Evolutionary conservation across 371 early-diverging fungal species (phyloP).

Genomic region (Mortierella sp.): DNA sequence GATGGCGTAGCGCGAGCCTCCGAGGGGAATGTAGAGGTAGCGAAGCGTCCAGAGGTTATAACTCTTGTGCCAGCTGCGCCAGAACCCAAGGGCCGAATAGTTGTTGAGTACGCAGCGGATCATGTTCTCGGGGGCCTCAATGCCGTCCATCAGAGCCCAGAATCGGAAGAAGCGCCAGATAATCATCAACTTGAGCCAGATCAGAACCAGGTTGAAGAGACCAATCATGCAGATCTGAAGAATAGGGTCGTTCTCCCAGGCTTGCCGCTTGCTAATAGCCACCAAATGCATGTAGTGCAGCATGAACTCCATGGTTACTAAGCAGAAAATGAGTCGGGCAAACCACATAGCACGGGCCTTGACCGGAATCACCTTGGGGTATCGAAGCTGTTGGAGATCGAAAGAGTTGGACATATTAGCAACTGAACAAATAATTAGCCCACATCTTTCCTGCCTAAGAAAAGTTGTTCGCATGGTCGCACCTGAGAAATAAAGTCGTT

Average conservation of each 20-base stretch:
- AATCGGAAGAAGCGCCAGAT: conserved; percentile 96
- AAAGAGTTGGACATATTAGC: conserved; percentile 3
- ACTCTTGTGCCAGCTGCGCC: conserved; percentile 94
- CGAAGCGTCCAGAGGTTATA: conserved; percentile 93
- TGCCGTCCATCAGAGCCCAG: conserved; percentile 91
- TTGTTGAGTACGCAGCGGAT: conserved; percentile 93
- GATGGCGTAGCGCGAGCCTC: conserved; percentile 76
- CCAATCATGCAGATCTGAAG: conserved; percentile 86
- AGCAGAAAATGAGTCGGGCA: conserved; percentile 61
- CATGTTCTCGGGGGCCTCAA: conserved; percentile 94
- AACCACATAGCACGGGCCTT: conserved; percentile 62
- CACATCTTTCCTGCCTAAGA: not conserved
- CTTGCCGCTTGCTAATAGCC: conserved; percentile 85
- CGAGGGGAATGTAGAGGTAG: conserved; percentile 93
- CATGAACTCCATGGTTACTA: conserved; percentile 86
- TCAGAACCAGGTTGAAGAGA: conserved; percentile 85
- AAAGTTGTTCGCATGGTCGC: conserved; percentile 8
- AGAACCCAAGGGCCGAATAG: conserved; percentile 91
- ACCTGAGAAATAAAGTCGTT: conserved; percentile 93
- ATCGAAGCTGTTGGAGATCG: conserved; percentile 59
- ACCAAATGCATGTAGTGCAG: conserved; percentile 88
- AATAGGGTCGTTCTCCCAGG: conserved; percentile 81
- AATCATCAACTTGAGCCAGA: conserved; percentile 94
- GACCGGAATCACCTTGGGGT: conserved; percentile 62
- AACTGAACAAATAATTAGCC: not conserved